phyloP scores from a whole-genome alignment of 371 early-diverging fungal species.

The Mycotypha africana region DNA sequence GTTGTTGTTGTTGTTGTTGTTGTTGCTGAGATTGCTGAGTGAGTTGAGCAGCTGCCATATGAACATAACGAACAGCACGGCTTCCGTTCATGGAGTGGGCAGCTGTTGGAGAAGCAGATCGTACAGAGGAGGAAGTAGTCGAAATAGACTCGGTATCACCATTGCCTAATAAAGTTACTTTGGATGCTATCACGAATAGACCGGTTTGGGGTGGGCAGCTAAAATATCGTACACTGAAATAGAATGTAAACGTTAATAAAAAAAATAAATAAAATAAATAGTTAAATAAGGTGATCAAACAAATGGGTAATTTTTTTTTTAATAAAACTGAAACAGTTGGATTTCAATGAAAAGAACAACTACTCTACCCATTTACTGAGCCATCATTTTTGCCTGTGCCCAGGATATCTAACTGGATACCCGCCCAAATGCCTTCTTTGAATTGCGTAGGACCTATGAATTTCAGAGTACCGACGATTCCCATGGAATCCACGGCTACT shows the following conservation, averaged over 20 bases:
- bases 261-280: neutral
- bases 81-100: neutral
- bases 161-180: slow-evolving; percentile 25
- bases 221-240: slow-evolving; percentile 21
- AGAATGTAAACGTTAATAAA: no score
- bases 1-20: slow-evolving; percentile 18
- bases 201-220: slow-evolving; percentile 25
- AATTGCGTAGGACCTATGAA: slow-evolving; percentile 70
- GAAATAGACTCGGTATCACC: no score
- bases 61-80: slow-evolving; percentile 54
- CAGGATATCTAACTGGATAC: slow-evolving; percentile 62
- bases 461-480: slow-evolving; percentile 65
- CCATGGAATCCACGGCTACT: slow-evolving; percentile 68
- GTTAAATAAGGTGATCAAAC: neutral
- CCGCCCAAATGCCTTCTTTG: slow-evolving; percentile 75
- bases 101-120: slow-evolving; percentile 29
- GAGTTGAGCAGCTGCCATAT: slow-evolving; percentile 55
- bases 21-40: slow-evolving; percentile 33
- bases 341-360: no score
- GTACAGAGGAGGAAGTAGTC: slow-evolving; percentile 19
- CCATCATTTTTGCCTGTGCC: slow-evolving; percentile 79
- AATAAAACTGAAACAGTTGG: neutral
- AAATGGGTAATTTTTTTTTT: neutral
- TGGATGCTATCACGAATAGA: slow-evolving; percentile 21
- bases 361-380: slow-evolving; percentile 57